A percentile compares a stretch with the other conserved stretches of the same genome.
Conservation (phyloP, 1,284 basidiomycete species). For the Peniophora sp. region DNA sequence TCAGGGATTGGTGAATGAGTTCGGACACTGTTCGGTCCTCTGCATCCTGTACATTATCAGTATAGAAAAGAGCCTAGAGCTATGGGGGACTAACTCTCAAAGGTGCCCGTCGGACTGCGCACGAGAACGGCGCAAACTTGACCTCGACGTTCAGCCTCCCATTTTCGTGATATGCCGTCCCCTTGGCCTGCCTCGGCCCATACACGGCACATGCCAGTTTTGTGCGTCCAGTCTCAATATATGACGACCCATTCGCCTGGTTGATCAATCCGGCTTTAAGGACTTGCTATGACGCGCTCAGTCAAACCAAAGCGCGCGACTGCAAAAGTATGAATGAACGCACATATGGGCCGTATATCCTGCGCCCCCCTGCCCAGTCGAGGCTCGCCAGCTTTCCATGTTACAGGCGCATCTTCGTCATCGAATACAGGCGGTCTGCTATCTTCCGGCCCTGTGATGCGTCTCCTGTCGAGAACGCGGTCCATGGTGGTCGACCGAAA, state of each 20-base stretch:
- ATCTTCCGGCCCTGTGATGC: conserved; percentile 84
- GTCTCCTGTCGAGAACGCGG: conserved; percentile 70
- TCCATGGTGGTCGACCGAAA: conserved; percentile 1
- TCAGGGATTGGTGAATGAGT: conserved; percentile 81
- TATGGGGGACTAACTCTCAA: conserved; percentile 61
- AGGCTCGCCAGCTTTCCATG: conserved; percentile 25
- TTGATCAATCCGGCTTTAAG: conserved; percentile 83
- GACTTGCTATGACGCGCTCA: conserved; percentile 39
- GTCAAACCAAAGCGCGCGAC: conserved; percentile 3
- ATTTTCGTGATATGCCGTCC: conserved; percentile 71
- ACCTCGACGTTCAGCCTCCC: conserved; percentile 92
- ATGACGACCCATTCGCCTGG: conserved; percentile 93
- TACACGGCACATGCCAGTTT: conserved; percentile 98
- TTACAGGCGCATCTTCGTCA: conserved; percentile 25
- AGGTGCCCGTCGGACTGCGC: conserved; percentile 67
- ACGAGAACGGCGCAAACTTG: conserved; percentile 94
- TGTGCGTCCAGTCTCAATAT: conserved; percentile 83
- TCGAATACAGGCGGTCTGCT: conserved; percentile 62
- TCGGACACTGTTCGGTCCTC: conserved; percentile 83
- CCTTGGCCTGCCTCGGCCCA: conserved; percentile 87
- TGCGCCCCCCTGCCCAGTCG: conserved; percentile 44
- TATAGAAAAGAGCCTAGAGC: conserved; percentile 6
- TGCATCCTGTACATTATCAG: conserved; percentile 59
- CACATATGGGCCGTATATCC: conserved; percentile 83
- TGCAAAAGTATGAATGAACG: conserved; percentile 20